Conservation (phyloP, 371 early-diverging fungal genomes). For the Funneliformis caledonium region DNA sequence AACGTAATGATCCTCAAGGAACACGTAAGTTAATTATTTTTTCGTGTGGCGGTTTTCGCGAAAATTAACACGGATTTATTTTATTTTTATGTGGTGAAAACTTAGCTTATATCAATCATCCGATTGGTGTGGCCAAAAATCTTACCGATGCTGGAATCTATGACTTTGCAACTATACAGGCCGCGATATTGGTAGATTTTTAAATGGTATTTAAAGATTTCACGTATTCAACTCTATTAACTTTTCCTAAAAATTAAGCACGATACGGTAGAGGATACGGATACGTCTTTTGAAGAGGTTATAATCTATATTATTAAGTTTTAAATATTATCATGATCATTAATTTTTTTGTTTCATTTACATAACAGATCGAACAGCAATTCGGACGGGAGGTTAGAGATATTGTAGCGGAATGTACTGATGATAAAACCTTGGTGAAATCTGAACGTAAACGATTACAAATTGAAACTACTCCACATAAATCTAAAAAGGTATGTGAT, state of each 20-base stretch:
- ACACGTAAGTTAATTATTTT: conserved; percentile 46
- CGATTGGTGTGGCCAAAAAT: conserved; percentile 55
- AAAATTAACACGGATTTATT: background rate
- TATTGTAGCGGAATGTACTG: conserved; percentile 57
- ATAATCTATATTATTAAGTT: background rate
- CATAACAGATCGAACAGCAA: conserved; percentile 43
- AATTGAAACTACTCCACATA: conserved; percentile 51
- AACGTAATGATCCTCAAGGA: conserved; percentile 50
- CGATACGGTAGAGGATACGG: conserved; percentile 67
- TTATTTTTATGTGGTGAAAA: background rate
- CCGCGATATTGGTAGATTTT: conserved; percentile 50
- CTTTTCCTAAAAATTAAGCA: conserved; percentile 42
- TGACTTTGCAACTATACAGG: conserved; percentile 50
- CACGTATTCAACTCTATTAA: background rate
- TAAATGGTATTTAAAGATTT: background rate
- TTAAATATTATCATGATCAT: conserved; percentile 29
- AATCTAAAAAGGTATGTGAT: conserved; percentile 45
- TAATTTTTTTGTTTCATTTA: background rate
- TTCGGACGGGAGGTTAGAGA: conserved; percentile 55
- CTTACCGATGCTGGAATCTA: conserved; percentile 51
- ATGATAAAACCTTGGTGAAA: conserved; percentile 55
- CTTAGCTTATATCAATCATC: conserved; percentile 62
- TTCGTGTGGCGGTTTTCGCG: background rate
- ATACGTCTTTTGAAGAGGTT: conserved; percentile 56
- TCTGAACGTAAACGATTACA: conserved; percentile 48